Evolutionary conservation across 495 filamentous ascomycete genomes (phyloP), one percentile per base, ranked within the genome.

Genomic region (Aspergillus affinis): DNA sequence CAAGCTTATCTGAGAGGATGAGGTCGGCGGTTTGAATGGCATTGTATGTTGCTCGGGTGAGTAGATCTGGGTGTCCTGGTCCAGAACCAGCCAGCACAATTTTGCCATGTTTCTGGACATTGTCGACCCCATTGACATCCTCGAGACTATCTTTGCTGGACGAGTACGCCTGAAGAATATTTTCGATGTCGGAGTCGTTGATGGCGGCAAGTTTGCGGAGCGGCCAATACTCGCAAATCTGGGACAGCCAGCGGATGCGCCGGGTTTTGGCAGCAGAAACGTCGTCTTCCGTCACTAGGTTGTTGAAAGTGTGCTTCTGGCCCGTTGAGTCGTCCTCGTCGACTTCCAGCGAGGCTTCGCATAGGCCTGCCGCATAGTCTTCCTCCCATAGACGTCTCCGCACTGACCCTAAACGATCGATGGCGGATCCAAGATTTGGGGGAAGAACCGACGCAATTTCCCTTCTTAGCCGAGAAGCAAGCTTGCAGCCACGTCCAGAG

Each of bases 201-300:
- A 98, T 87, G 27, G 81, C 78, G 8, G 92, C 91, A 3, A 98
- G 82, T 18, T 89, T 85, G 48, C 84, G 84, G 20, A 98, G 79
- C 2, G 94, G 93, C 95, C 95, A 98, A 74, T 98, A 98, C 78
- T 98, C 94, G 81, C 95, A 98, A 18, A 98, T 93, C 69, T 98
- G 94, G 18, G 88, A 85, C 3, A 98, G 75, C 95, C 95, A 98
- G 23, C 94, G 85, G 78, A 95, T 92, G 46, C 94, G 81, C 52
- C 95, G 80, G 18, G 83, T 91, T 73, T 89, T 92, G 8, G 85
- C 85, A 2, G 88, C 89, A 51, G 90, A 87, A 5, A 81, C 72
- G 65, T 93, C 91, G 56, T 83, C 82, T 51, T 91, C 88, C 2
- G 74, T 81, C 9, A 98, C 82, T 0, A 98, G 75, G 55, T 84